Base-by-base conservation (phyloP, 441 rosid species). In the Aquilaria agallochum region DNA sequence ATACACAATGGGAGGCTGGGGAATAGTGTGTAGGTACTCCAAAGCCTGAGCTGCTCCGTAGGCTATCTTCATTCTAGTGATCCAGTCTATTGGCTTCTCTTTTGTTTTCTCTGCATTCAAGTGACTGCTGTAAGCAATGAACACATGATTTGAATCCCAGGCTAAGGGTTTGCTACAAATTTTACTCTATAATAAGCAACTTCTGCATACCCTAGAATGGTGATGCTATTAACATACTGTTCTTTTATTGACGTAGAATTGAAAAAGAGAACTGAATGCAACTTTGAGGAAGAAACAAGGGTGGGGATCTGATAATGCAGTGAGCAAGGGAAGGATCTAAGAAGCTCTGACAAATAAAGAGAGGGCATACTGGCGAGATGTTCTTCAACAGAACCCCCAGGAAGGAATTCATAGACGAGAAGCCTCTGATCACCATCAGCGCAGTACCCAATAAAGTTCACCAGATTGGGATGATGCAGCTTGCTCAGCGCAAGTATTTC, bases 361-460 rank as follows among this genome's bases (percentile, higher is more conserved):
- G 55, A 11, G 11, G 2, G 31, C 2, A 32, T 83, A 93, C 97
- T 95, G n/a, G 80, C 73, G 13, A 94, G 82, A 75, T 73, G 85
- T 34, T 82, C 73, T 44, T 86, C 80, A 15, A 95, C 53, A 2
- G 94, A 84, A 40, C 97, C 95, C 20, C 80, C 83, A 1, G 86
- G 44, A 63, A 91, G 60, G 66, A 63, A 88, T 31, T 91, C 97
- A 70, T 79, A 85, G 0, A 95, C 97, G 66, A 95, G 70, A 51
- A 95, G 89, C 74, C 97, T 91, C 65, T 95, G 99, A 67, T 95
- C 99, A 50, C 97, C 99, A 77, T 95, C 97, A 0, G 96, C 94
- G 32, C 99, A 92, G 50, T 82, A 92, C 2, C 99, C 97, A 2
- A 95, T 54, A 46, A 95, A 83, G 49, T 76, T 77, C 34, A 87